Evolutionary conservation across 345 rosid genomes (phyloP).

Genomic region (Adansonia digitata): DNA sequence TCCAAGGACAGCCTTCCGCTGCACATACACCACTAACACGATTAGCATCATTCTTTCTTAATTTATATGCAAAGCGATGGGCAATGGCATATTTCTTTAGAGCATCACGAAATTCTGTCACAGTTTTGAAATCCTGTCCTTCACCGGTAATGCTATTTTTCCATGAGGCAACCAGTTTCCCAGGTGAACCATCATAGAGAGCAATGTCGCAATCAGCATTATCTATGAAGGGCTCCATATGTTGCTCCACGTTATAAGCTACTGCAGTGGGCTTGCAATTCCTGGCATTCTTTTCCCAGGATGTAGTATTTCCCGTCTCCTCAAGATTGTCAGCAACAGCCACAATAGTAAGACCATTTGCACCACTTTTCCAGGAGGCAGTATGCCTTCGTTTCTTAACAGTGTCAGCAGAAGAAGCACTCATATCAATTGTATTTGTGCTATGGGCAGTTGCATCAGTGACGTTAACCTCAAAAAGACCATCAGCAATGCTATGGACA

Average conservation of each 20-base stretch:
- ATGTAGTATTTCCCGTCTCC: constrained; percentile 34
- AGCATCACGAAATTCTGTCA: constrained; percentile 74
- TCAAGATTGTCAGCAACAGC: constrained; percentile 23
- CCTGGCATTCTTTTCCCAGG: constrained; percentile 27
- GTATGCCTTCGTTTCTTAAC: constrained; percentile 77
- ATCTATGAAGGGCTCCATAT: constrained; percentile 13
- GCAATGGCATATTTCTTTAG: constrained; percentile 83
- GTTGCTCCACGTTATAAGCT: constrained; percentile 29
- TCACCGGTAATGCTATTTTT: constrained; percentile 72
- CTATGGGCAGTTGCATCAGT: constrained; percentile 17
- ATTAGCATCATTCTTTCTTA: constrained; percentile 73
- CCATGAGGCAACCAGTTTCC: constrained; percentile 62
- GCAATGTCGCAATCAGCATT: constrained; percentile 18
- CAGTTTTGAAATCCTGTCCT: constrained; percentile 82
- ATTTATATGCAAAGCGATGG: constrained; percentile 62
- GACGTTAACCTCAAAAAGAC: constrained; percentile 9
- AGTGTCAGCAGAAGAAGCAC: constrained; percentile 61
- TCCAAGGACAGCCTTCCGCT: constrained; percentile 66
- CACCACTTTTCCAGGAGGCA: constrained; percentile 38
- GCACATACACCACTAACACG: constrained; percentile 76
- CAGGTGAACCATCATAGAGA: constrained; percentile 32
- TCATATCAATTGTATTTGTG: constrained; percentile 34
- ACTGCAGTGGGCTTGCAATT: constrained; percentile 24
- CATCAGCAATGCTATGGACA: background rate
- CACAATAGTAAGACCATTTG: constrained; percentile 33